Conservation (phyloP, 345 rosid genomes). For the Raphanus raphanistrum region DNA sequence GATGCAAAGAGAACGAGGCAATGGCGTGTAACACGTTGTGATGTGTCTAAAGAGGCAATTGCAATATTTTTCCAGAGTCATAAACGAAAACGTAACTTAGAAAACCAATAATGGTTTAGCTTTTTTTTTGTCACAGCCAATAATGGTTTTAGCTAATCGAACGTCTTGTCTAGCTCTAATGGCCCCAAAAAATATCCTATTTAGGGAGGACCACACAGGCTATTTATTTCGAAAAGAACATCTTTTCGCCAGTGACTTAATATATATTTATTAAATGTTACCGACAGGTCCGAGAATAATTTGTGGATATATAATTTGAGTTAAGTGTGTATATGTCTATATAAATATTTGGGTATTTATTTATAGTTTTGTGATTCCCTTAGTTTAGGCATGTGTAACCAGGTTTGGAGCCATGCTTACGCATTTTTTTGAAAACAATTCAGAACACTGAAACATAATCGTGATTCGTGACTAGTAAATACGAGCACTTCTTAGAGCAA, state of each 20-base stretch:
- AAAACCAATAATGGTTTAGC: conserved; percentile 18
- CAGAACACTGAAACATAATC: background rate
- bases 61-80: background rate
- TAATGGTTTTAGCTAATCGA: background rate
- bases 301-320: background rate
- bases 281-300: background rate
- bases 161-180: too few relatives aligned
- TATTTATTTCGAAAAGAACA: background rate
- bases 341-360: background rate
- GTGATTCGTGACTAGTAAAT: background rate
- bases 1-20: background rate
- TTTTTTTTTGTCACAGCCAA: background rate
- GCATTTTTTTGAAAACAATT: background rate
- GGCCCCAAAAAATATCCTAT: background rate
- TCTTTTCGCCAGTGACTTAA: background rate
- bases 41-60: conserved; percentile 11
- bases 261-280: background rate
- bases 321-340: background rate
- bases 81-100: conserved; percentile 25
- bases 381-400: background rate
- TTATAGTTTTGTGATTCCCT: background rate
- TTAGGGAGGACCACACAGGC: background rate
- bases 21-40: background rate
- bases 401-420: background rate
- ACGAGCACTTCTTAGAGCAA: background rate